Evolutionary conservation across 2,329 filamentous ascomycete species (phyloP), one percentile per base, ranked within the genome.

Genomic region (Remersonia thermophila): DNA sequence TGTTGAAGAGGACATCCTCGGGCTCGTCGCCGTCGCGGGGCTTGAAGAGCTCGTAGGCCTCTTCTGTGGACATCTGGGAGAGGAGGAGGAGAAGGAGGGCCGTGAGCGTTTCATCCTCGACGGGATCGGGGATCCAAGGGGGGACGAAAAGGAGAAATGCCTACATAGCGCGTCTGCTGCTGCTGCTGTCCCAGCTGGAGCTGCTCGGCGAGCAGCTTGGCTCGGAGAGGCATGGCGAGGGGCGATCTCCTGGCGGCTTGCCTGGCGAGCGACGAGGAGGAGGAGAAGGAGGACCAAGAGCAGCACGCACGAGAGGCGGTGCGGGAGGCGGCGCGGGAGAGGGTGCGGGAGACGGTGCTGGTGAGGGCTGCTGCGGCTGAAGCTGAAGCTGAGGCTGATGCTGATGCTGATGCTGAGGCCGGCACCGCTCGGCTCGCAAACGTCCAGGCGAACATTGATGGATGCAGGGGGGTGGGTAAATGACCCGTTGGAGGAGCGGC

Each of bases 1-100:
- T 85, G 60, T 77, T 77, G 70, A 98, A 98, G 42, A 94, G 68
- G 48, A 98, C 91, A 73, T 98, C 91, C 56, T 93, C 79, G 44
- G 79, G 68, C 36, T 86, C 78, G 59, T 95, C 85, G 40, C 63
- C 71, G 16, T 70, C 67, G 36, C 72, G 65, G 49, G 80, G 71
- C 53, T 67, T 73, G 47, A 67, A 63, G 11, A 50, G 40, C 11
- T 51, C 39, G 33, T 38, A 18, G n/a, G 38, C 38, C 13, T 44
- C 18, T 39, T 40, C 34, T 20, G 58, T 60, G 32, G 60, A 61
- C 55, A 63, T 61, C 59, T 62, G 33, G 7, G 35, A 12, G 17
- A 27, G 38, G 27, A 5, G 9, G 30, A 30, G 33, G 55, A 56
- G 55, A 42, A 3, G 12, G 30, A 8, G 4, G n/a, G 13, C 16